Conservation (phyloP, 345 rosid species). For the Rubroshorea leprosula region DNA sequence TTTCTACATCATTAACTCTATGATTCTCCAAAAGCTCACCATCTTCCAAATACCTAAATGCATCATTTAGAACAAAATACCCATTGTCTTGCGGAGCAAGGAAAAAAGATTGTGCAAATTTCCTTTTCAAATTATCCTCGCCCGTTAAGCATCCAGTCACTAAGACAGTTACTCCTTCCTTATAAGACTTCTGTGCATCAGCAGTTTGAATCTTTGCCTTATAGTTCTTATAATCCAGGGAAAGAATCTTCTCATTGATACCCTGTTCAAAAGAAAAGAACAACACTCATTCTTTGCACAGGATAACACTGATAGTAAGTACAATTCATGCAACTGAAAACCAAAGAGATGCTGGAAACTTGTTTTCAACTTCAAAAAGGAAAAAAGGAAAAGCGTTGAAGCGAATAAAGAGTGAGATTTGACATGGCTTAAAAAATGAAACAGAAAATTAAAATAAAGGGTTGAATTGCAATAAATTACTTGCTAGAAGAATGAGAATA, state of each 20-base stretch:
- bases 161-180: slow-evolving; percentile 68
- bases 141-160: slow-evolving; percentile 86
- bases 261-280: slow-evolving; percentile 29
- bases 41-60: slow-evolving; percentile 75
- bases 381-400: background rate
- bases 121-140: slow-evolving; percentile 62
- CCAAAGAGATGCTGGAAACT: too few species aligned
- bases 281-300: slow-evolving; percentile 2
- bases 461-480: too few species aligned
- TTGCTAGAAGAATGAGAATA: too few species aligned
- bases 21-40: slow-evolving; percentile 29
- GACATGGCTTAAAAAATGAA: background rate
- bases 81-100: slow-evolving; percentile 92
- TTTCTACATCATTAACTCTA: slow-evolving; percentile 32
- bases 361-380: too few species aligned
- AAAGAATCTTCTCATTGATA: slow-evolving; percentile 51
- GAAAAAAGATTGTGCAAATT: slow-evolving; percentile 83
- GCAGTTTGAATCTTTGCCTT: slow-evolving; percentile 89
- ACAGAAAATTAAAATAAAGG: too few species aligned
- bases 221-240: slow-evolving; percentile 46
- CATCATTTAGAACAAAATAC: slow-evolving; percentile 82
- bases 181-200: slow-evolving; percentile 75
- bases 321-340: too few species aligned
- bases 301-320: too few species aligned
- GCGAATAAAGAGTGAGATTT: background rate